A percentile compares a stretch with the other conserved stretches of the same genome.
Evolutionary conservation across 1,139 yeast species (phyloP).

Genomic region (Protomyces macrosporus): DNA sequence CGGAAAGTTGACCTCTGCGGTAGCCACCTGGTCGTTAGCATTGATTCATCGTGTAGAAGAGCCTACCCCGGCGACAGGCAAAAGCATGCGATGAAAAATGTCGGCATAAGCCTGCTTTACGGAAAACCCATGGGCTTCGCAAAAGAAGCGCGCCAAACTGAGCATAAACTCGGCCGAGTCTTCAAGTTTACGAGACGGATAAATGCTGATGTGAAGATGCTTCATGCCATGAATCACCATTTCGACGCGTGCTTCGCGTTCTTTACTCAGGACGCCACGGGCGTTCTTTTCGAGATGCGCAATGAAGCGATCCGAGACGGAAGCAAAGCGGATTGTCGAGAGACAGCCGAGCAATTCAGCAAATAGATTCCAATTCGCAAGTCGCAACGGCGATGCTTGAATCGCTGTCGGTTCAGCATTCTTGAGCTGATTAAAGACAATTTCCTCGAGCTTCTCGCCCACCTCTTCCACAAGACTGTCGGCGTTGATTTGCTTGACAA

Average conservation of each 20-base stretch:
- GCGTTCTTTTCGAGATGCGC: slow-evolving; percentile 72
- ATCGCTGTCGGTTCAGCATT: slow-evolving; percentile 75
- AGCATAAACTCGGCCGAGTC: slow-evolving; percentile 86
- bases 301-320: slow-evolving; percentile 88
- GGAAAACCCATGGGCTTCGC: slow-evolving; percentile 58
- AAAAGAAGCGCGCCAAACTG: slow-evolving; percentile 78
- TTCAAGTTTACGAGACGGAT: slow-evolving; percentile 84
- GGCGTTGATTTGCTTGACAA: slow-evolving; percentile 77
- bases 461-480: slow-evolving; percentile 71
- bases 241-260: slow-evolving; percentile 67
- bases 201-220: slow-evolving; percentile 64
- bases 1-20: slow-evolving; percentile 95
- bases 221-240: slow-evolving; percentile 87
- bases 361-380: slow-evolving; percentile 90
- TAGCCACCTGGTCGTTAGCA: slow-evolving; percentile 45
- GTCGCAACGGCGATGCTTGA: slow-evolving; percentile 63
- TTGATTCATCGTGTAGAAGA: neutral
- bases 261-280: slow-evolving; percentile 45
- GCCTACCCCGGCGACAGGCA: slow-evolving; percentile 62
- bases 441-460: slow-evolving; percentile 81
- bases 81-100: slow-evolving; percentile 63
- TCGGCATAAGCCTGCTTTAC: slow-evolving; percentile 73
- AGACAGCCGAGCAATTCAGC: slow-evolving; percentile 85
- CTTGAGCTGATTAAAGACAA: slow-evolving; percentile 82
- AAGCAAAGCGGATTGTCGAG: slow-evolving; percentile 75